Evolutionary conservation across 495 filamentous ascomycete species (phyloP), one percentile per base, ranked within the genome.

Genomic region (Xylaria sp.): DNA sequence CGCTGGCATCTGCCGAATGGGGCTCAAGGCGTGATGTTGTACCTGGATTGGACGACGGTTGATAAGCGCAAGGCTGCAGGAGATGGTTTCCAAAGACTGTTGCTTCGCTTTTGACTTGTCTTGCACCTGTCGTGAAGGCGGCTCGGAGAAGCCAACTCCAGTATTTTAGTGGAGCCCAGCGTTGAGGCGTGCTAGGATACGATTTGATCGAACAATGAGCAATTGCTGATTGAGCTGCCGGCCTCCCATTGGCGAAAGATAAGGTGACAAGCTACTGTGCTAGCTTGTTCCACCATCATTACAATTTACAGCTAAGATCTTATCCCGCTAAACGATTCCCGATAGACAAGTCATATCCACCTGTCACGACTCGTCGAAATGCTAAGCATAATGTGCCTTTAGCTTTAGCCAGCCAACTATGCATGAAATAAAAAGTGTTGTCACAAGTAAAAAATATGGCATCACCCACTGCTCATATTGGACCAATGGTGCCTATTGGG

Each of bases 181-280:
- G 21, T 11, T 35, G 33, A 59, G 35, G 35, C 21, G 21, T 21
- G 70, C 70, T 52, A 72, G 62, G 63, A 61, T 17, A 14, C 33
- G 58, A 61, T 70, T 70, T 70, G 57, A 70, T 62, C 29, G 46
- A 53, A 48, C 58, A 70, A 70, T 70, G 68, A 70, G 68, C 35
- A 70, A 70, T 63, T 50, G 33, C 68, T 57, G 70, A 68, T 61
- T 29, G 63, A 44, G 40, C 29, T 29, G 35, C 40, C 40, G 21
- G 11, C 21, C 24, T 67, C 63, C 14, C 31, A 72, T 72, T 72
- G 70, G 70, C 40, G 44, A 43, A 61, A 72, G 70, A 72, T 72
- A 72, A 72, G 70, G 46, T 17, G 26, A 21, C 24, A 43, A 37
- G 61, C 33, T 61, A 35, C 46, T 17, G 17, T 35, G 58, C 43